Evolutionary conservation across 2,329 filamentous ascomycete species (phyloP), one percentile per base, ranked within the genome.

Genomic region (Allantophomopsis cytisporea): DNA sequence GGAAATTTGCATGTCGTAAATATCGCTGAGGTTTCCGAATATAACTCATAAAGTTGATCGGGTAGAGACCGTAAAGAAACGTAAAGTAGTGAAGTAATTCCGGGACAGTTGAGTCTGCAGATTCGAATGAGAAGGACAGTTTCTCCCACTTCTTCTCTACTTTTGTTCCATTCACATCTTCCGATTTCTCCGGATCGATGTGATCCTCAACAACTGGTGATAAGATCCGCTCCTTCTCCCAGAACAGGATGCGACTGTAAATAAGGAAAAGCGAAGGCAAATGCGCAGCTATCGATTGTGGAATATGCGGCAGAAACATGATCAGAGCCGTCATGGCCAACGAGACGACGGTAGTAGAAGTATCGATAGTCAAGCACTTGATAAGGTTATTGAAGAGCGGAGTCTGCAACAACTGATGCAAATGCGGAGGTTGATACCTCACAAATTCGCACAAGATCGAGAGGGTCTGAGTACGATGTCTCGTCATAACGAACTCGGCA

Each of bases 21-120:
- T 83, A 89, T 46, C 80, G 75, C 48, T 86, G 76, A 3, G 84
- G 83, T 52, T 89, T 89, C 41, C 83, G 73, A 45, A 91, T 81
- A 54, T 89, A 91, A 57, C 80, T 81, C 73, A 86, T 82, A 49
- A 91, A 86, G 54, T 89, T 89, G 52, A 89, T 73, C 2, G 84
- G 84, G 46, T 89, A 91, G 4, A 91, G 62, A 0, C 84, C 85
- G 49, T 91, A 91, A 1, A 91, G 65, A 18, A 87, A 80, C 2
- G 83, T 88, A 50, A 87, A 91, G 57, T 85, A 88, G 48, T 79
- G 74, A 39, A 78, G 60, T 2, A 89, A 66, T 43, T 84, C 78
- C 5, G 78, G 74, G 2, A 85, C 72, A 3, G 69, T 63, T 5
- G 69, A 66, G 33, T 75, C 73, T 39, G 82, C 73, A 10, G 68